Percentiles rank a stretch among this genome's conserved stretches.
These are phyloP conservation scores for Cunninghamia lanceolata DNA, from an alignment of 75 land plant species.

Conservation along the genomic window DNA sequence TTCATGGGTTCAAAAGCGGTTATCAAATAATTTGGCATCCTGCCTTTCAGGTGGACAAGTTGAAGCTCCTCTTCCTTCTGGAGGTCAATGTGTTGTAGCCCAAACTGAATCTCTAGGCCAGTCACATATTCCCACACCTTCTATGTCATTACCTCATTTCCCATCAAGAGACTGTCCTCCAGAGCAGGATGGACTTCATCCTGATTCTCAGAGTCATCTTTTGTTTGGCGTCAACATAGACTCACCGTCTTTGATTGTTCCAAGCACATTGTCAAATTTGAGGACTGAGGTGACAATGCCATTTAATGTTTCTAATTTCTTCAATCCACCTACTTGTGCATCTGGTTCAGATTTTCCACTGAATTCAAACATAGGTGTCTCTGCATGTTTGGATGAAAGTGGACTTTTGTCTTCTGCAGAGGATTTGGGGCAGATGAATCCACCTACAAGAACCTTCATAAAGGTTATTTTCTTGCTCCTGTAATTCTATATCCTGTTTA, in stretches of 20 bases:
- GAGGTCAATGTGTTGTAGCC: constrained; percentile 25
- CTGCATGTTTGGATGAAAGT: constrained; percentile 60
- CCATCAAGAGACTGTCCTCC: constrained; percentile 51
- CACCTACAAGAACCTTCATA: constrained; percentile 65
- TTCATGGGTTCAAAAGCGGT: constrained; percentile 48
- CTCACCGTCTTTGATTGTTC: constrained; percentile 41
- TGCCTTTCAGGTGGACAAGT: constrained; percentile 18
- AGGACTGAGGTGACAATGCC: constrained; percentile 35
- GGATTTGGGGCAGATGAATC: constrained; percentile 43
- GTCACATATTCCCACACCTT: constrained; percentile 21
- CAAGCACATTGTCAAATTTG: constrained; percentile 37
- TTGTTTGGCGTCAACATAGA: constrained; percentile 67
- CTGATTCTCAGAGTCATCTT: constrained; percentile 37
- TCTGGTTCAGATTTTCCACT: constrained; percentile 45
- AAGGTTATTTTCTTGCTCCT: constrained; percentile 41
- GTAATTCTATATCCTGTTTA: neutral
- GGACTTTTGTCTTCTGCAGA: constrained; percentile 45
- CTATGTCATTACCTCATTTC: constrained; percentile 37
- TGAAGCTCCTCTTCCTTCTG: constrained; percentile 39
- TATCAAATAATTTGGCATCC: constrained; percentile 13
- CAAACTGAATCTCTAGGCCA: constrained; percentile 33
- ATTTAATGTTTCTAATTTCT: constrained; percentile 40
- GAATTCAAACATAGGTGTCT: constrained; percentile 35
- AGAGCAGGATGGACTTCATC: constrained; percentile 45
- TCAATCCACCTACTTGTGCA: constrained; percentile 19